Base-by-base conservation (phyloP, 352 stramenopile species). In the Globisporangium carolinianum region DNA sequence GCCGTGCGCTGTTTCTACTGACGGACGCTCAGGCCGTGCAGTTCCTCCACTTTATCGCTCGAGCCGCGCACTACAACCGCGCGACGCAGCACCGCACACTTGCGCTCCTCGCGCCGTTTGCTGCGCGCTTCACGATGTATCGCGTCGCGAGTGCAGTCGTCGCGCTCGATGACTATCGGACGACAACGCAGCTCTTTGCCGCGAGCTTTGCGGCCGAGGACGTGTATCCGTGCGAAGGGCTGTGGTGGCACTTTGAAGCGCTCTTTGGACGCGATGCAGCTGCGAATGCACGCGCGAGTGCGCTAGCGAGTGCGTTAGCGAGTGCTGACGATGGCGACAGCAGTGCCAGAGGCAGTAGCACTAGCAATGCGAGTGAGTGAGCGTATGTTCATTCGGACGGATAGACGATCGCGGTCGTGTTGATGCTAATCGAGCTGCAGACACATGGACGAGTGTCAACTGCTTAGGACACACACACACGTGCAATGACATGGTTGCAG, bases 41-140 rank as follows among this genome's bases (percentile, higher is more conserved):
- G 1, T 87, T 90, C 39, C 62, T 92, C 5, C 76, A 90, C 61
- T 92, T 90, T 48, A 51, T 89, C 12, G 65, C 73, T 43, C 86
- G 89, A 67, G 73, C 75, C 36, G 68, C 73, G 15, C 80, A 85
- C 45, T 85, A 87, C 53, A 88, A 80, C 57, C 71, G 69, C 52
- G 52, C 71, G 6, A 66, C 85, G 5, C 80, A 86, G 61, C 69
- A 62, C 14, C 71, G 64, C 12, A 67, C 86, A 12, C 69, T 84
- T 2, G 45, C 57, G 11, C 75, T 79, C 4, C 47, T 92, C 18
- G 62, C 59, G 14, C 71, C 75, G 0, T 73, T 85, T 54, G 73
- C 75, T 0, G 56, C 66, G 9, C 61, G 69, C 41, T 65, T 65
- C 17, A 74, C 87, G 47, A 59, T 90, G 53, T 73, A 82, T 59